These are phyloP conservation scores for Penicillium sp. DNA, from an alignment of 2,329 filamentous ascomycete species.

Conservation along the genomic window DNA sequence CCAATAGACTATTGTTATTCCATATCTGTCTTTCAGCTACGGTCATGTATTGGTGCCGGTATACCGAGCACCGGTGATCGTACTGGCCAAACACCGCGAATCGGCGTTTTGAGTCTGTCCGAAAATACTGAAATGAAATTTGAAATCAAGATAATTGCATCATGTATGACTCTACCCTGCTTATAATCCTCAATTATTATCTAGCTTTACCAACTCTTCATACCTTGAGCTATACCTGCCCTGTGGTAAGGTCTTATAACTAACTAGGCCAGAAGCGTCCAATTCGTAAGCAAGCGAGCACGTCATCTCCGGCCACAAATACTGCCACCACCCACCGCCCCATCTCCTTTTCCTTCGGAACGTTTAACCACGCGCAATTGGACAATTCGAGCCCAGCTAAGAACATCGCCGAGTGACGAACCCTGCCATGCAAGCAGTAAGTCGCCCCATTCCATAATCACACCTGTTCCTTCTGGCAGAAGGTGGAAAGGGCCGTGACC, in stretches of 20 bases:
- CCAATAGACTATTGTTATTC: not conserved
- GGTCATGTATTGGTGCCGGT: not conserved
- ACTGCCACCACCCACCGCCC: slow-evolving; percentile 17
- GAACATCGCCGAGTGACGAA: slow-evolving; percentile 4
- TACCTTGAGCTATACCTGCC: too few species aligned
- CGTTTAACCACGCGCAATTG: slow-evolving; percentile 15
- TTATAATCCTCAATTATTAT: not conserved
- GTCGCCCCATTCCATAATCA: not conserved
- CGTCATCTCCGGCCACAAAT: slow-evolving; percentile 24
- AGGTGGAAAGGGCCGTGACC: not conserved
- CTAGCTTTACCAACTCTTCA: not conserved
- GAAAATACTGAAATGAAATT: not conserved
- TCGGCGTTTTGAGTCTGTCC: not conserved
- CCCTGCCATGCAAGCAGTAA: slow-evolving; percentile 21
- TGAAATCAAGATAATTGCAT: not conserved
- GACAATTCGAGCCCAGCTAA: slow-evolving; percentile 3
- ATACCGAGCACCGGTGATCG: not conserved
- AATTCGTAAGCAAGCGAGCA: slow-evolving; percentile 37
- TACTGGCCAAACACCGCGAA: not conserved
- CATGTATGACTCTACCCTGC: not conserved
- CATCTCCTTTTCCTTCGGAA: slow-evolving; percentile 18
- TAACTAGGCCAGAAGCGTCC: slow-evolving; percentile 7
- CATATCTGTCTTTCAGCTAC: not conserved
- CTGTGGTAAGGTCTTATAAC: not conserved
- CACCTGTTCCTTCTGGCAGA: not conserved